These are phyloP conservation scores for Fraxinus dipetala DNA, from an alignment of 305 asterid genomes.

Conservation along the genomic window DNA sequence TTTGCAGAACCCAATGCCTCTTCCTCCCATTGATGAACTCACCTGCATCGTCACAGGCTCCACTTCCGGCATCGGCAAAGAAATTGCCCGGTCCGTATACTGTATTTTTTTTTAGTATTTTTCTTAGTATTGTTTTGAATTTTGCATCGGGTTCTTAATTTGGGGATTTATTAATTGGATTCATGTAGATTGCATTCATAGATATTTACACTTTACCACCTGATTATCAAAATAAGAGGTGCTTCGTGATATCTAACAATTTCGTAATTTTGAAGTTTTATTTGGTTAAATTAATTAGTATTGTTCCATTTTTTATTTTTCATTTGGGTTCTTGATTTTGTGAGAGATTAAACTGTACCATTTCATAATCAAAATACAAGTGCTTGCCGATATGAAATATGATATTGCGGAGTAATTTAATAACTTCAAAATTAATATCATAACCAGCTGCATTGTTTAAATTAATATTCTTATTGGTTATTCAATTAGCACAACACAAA, in stretches of 20 bases:
- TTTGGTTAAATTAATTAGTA: no score
- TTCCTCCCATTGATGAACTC: slow-evolving; percentile 71
- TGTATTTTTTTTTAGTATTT: neutral
- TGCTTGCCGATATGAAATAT: neutral
- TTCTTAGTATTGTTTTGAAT: neutral
- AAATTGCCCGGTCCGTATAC: slow-evolving; percentile 55
- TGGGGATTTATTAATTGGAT: no score
- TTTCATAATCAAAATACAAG: neutral
- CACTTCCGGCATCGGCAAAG: slow-evolving; percentile 93
- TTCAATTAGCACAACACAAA: neutral
- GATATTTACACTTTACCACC: no score
- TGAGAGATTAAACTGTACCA: neutral
- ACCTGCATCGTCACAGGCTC: slow-evolving; percentile 90
- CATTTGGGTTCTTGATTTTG: no score
- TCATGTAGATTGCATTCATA: no score
- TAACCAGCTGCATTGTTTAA: neutral
- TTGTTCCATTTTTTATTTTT: no score
- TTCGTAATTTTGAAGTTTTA: no score
- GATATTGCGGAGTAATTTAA: neutral
- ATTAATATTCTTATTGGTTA: neutral
- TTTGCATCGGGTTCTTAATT: neutral
- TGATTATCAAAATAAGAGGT: no score
- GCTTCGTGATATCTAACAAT: no score
- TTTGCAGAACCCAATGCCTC: slow-evolving; percentile 74
- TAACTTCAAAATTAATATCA: no score